phyloP scores from a whole-genome alignment of 2,329 filamentous ascomycete genomes.

The Cladosporium phlei region DNA sequence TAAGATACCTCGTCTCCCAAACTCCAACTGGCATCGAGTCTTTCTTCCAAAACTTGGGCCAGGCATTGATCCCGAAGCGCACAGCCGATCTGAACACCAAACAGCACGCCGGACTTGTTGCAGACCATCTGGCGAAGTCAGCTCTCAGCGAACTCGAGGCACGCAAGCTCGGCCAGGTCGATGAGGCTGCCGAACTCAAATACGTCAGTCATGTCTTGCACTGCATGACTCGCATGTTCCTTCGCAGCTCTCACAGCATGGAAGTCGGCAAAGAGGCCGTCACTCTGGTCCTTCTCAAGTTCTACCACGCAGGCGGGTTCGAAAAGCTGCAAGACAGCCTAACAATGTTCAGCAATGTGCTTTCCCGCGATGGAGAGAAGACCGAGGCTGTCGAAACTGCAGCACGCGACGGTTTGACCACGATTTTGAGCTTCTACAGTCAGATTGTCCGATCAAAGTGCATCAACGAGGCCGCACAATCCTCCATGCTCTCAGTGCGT shows the following conservation, averaged over 20 bases:
- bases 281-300: constrained; percentile 76
- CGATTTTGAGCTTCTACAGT: constrained; percentile 77
- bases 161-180: constrained; percentile 19
- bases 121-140: constrained; percentile 62
- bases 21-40: constrained; percentile 75
- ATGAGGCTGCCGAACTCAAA: constrained; percentile 21
- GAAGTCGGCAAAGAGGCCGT: constrained; percentile 35
- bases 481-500: constrained; percentile 49
- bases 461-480: constrained; percentile 70
- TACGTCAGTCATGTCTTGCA: constrained; percentile 23
- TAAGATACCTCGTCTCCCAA: constrained; percentile 72
- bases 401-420: constrained; percentile 54
- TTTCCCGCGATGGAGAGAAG: constrained; percentile 40
- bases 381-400: constrained; percentile 13
- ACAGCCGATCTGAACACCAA: constrained; percentile 57
- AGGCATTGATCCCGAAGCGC: constrained; percentile 70
- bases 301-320: constrained; percentile 77
- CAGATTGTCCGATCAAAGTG: constrained; percentile 72
- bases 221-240: constrained; percentile 22
- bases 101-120: constrained; percentile 57
- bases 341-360: constrained; percentile 23
- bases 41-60: constrained; percentile 81
- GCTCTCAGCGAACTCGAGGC: constrained; percentile 24
- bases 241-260: constrained; percentile 24
- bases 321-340: constrained; percentile 58